Percentiles rank a stretch among this genome's conserved stretches.
Evolutionary conservation across 768 basidiomycete genomes (phyloP).

Genomic region (Pleurotus tuoliensis): DNA sequence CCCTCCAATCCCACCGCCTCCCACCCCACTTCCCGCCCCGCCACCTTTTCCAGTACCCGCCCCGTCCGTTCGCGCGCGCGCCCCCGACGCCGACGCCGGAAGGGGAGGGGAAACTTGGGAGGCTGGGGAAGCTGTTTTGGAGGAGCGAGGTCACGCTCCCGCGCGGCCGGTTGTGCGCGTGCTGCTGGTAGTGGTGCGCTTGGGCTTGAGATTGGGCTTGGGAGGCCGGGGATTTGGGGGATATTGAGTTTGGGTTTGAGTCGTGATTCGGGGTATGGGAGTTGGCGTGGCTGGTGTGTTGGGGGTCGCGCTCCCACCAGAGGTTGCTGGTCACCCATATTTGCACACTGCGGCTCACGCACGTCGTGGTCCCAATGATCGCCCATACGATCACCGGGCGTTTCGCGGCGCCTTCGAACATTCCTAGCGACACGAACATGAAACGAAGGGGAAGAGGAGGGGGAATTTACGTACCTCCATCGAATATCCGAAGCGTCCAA

Average conservation of each 20-base stretch:
- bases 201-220: background rate
- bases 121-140: background rate
- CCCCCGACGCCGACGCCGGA: conserved; percentile 11
- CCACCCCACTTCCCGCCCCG: conserved; percentile 50
- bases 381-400: conserved; percentile 90
- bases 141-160: background rate
- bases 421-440: background rate
- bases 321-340: conserved; percentile 97
- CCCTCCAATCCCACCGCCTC: conserved; percentile 78
- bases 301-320: conserved; percentile 36
- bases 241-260: background rate
- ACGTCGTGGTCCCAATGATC: conserved; percentile 85
- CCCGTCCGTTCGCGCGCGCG: conserved; percentile 7
- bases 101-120: conserved; percentile 18
- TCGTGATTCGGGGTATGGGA: background rate
- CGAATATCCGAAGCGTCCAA: conserved; percentile 73
- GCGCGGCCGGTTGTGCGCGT: background rate
- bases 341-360: conserved; percentile 76
- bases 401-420: conserved; percentile 33
- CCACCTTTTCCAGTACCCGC: conserved; percentile 37
- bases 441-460: background rate
- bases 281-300: background rate
- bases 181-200: background rate
- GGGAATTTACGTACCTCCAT: conserved; percentile 17
- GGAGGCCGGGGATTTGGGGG: background rate